phyloP scores from a whole-genome alignment of 805 yeast genomes.

The Yamadazyma sp. region DNA sequence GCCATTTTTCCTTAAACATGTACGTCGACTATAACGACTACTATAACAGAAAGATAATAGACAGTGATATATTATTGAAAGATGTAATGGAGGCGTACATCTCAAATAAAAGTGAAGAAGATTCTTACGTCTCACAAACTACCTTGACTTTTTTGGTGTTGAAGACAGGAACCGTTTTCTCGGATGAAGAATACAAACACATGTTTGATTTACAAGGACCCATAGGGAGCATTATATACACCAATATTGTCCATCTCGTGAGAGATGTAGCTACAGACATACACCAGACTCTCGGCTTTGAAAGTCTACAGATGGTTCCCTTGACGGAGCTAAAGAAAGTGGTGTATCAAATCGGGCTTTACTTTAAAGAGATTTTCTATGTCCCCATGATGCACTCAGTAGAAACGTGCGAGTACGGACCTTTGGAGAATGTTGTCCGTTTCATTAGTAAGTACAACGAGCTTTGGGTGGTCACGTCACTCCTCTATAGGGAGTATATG shows the following conservation, averaged over 20 bases:
- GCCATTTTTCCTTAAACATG: conserved; percentile 3
- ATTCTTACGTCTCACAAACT: background rate
- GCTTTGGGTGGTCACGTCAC: conserved; percentile 28
- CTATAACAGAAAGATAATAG: conserved; percentile 3
- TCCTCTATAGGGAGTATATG: conserved; percentile 18
- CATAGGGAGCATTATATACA: conserved; percentile 3
- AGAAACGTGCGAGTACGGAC: background rate
- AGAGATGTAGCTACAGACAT: conserved; percentile 3
- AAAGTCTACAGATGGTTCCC: conserved; percentile 19
- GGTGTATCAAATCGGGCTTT: conserved; percentile 24
- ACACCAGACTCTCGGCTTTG: conserved; percentile 4
- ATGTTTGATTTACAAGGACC: conserved; percentile 13
- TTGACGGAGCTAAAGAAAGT: conserved; percentile 25
- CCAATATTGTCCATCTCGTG: conserved; percentile 3
- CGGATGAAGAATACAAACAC: conserved; percentile 13
- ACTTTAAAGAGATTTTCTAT: conserved; percentile 24
- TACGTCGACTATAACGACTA: too few species aligned
- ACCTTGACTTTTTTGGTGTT: conserved; percentile 17
- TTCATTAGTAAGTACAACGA: conserved; percentile 26
- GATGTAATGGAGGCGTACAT: conserved; percentile 9
- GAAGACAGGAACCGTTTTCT: conserved; percentile 11
- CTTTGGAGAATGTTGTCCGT: conserved; percentile 9
- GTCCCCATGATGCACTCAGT: conserved; percentile 18
- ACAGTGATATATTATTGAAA: conserved; percentile 7
- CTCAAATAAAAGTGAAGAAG: background rate